Evolutionary conservation across 2,329 filamentous ascomycete genomes (phyloP), one percentile per base, ranked within the genome.

Genomic region (Exophiala spinifera): DNA sequence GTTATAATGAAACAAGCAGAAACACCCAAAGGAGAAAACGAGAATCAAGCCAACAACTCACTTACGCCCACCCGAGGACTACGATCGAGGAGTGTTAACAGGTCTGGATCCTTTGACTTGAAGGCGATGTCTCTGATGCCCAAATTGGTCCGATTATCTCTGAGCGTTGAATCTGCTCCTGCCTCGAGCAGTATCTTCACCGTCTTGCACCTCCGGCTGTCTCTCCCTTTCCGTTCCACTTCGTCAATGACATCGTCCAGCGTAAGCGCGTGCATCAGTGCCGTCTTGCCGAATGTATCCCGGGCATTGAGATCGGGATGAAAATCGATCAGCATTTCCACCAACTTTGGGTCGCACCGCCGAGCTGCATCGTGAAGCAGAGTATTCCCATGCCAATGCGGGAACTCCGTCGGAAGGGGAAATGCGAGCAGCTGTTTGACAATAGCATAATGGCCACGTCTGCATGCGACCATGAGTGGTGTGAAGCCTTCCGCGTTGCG

Each of bases 221-320:
- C 42, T 10, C 49, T 49, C 28, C 21, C 46, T 19, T 46, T 48
- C 15, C 36, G 45, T 20, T 55, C 51, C 7, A 13, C 4, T 7
- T 28, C 33, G 28, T 57, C 49, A 6, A 40, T 21, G 8, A 60
- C 45, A 31, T 60, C 57, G 33, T 40, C 33, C 46, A 57, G 56
- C 44, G 58, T 53, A 19, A 60, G 49, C 6, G 61, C 59, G 33
- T 63, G 58, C 59, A 63, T 63, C 20, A 63, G 15, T 10, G 61
- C 53, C 4, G 61, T 61, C 31, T 60, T 57, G 28, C 61, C 55
- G 25, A 61, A 63, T 7, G 36, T 46, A 40, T 63, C 61, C 31
- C 56, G 53, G 13, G 43, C 49, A 15, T 62, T 55, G 17, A 59
- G 48, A 40, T 57, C 47, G 13, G 51, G n/a, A 13, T 51, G 31